Percentiles rank a stretch among this genome's conserved stretches.
Conservation (phyloP, 2,329 filamentous ascomycete genomes). For the Scedosporium boydii region DNA sequence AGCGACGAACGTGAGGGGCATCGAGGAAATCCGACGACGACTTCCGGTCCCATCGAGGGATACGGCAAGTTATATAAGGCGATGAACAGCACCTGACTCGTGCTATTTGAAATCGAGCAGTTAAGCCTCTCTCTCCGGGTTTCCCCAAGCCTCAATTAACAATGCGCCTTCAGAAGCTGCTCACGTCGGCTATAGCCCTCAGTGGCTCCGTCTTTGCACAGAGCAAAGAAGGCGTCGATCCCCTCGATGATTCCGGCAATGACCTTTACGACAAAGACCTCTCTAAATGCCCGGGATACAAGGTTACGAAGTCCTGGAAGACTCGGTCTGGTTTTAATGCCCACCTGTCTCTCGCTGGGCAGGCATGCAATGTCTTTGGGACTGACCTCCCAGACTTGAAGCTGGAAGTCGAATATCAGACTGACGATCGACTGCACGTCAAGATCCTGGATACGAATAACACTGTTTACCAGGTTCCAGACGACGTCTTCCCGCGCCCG, state of each 20-base stretch:
- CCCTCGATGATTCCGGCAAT: background rate
- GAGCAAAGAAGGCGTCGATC: conserved; percentile 1
- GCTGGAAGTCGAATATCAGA: conserved; percentile 58
- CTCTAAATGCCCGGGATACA: conserved; percentile 51
- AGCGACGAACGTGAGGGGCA: background rate
- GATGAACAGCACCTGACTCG: background rate
- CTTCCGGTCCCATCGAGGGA: background rate
- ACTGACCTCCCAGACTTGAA: conserved; percentile 17
- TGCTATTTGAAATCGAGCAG: background rate
- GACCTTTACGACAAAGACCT: conserved; percentile 4
- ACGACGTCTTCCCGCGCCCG: conserved; percentile 53
- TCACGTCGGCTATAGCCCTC: background rate
- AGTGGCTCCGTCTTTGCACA: background rate
- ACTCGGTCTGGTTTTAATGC: conserved; percentile 39
- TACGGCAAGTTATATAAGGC: background rate
- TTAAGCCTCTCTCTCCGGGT: background rate
- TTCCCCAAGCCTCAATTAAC: background rate
- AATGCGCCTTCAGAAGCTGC: background rate
- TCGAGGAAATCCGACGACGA: background rate
- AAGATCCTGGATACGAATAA: conserved; percentile 58
- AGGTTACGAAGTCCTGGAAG: conserved; percentile 44
- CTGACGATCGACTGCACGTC: conserved; percentile 16
- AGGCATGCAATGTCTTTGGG: conserved; percentile 15
- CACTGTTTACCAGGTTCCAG: conserved; percentile 65
- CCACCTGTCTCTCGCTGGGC: conserved; percentile 15